Evolutionary conservation across 352 stramenopile genomes (phyloP), one percentile per base, ranked within the genome.

Genomic region (Plasmopara viticola): DNA sequence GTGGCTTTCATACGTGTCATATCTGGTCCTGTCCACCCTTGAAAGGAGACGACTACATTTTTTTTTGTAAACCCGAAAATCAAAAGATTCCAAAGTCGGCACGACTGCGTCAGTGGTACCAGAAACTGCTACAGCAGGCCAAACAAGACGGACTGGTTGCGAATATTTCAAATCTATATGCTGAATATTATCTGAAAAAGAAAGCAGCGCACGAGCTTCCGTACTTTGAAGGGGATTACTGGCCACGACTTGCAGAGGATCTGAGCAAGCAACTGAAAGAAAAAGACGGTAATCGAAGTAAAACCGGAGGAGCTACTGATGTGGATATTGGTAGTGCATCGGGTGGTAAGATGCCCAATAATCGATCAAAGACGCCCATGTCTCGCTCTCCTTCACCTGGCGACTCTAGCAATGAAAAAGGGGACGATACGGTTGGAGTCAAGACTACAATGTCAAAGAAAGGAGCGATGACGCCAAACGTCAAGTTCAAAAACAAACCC

Each of bases 151-250:
- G 82, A 0, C 59, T 92, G 0, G 78, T 94, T 37, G 71, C 75
- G 35, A 91, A 82, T 20, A 86, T 92, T 9, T 91, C 78, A 17
- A 92, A 93, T 42, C 49, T 93, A 38, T 93, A 92, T 54, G 81
- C 84, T 20, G 84, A 92, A 52, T 92, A 94, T 40, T 94, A 92
- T 44, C 63, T 90, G 59, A 91, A 91, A 60, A 90, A 90, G 64
- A 94, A 92, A 56, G 70, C 76, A 14, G 84, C 84, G 1, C 76
- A 90, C 30, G 82, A 95, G 37, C 55, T 99, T 39, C 97, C 97
- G 6, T 99, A 99, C 68, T 98, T 99, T 68, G 96, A 99, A 69
- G 97, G 97, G 15, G 96, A 99, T 59, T 99, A 99, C 59, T 99
- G 97, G 90, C 95, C 95, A 7, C 90, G 93, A 18, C 91, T 99